phyloP scores from a whole-genome alignment of 352 stramenopile genomes.

The Phytopythium delawarense region DNA sequence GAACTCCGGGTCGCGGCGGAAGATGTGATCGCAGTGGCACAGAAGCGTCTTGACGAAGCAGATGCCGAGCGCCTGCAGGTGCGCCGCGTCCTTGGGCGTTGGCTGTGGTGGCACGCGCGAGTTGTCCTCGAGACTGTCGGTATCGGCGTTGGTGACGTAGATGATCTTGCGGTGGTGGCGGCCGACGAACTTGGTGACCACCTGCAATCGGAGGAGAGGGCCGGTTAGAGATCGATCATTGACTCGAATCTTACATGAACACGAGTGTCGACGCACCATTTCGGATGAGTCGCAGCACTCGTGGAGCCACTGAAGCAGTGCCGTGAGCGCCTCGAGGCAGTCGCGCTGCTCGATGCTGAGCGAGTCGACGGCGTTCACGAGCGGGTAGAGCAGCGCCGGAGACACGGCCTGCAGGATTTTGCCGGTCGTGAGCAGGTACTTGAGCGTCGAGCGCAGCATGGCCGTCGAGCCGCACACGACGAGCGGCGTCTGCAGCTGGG shows the following conservation, averaged over 20 bases:
- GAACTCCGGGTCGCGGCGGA: slow-evolving; percentile 50
- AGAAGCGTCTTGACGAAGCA: slow-evolving; percentile 64
- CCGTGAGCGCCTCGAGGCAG: slow-evolving; percentile 63
- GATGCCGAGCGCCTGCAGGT: slow-evolving; percentile 23
- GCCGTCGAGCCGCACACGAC: slow-evolving; percentile 42
- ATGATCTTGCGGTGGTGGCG: slow-evolving; percentile 43
- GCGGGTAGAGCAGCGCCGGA: slow-evolving; percentile 48
- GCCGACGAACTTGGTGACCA: slow-evolving; percentile 33
- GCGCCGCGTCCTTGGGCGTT: neutral
- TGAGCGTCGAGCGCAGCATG: slow-evolving; percentile 58
- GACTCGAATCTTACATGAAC: neutral
- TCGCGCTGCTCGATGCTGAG: slow-evolving; percentile 66
- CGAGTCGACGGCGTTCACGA: slow-evolving; percentile 69
- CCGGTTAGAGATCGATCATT: neutral
- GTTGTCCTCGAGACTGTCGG: neutral
- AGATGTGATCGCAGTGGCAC: slow-evolving; percentile 62
- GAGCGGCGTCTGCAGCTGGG: slow-evolving; percentile 36
- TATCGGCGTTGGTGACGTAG: slow-evolving; percentile 15
- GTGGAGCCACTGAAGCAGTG: slow-evolving; percentile 42
- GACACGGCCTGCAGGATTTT: slow-evolving; percentile 20
- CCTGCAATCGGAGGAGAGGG: slow-evolving; percentile 12
- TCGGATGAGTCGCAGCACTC: slow-evolving; percentile 32
- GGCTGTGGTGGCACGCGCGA: too few species aligned
- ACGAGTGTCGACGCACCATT: slow-evolving; percentile 22
- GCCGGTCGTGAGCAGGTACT: slow-evolving; percentile 44